A percentile compares a stretch with the other conserved stretches of the same genome.
Evolutionary conservation across 495 filamentous ascomycete genomes (phyloP).

Genomic region (Aspergillus kassunensis): DNA sequence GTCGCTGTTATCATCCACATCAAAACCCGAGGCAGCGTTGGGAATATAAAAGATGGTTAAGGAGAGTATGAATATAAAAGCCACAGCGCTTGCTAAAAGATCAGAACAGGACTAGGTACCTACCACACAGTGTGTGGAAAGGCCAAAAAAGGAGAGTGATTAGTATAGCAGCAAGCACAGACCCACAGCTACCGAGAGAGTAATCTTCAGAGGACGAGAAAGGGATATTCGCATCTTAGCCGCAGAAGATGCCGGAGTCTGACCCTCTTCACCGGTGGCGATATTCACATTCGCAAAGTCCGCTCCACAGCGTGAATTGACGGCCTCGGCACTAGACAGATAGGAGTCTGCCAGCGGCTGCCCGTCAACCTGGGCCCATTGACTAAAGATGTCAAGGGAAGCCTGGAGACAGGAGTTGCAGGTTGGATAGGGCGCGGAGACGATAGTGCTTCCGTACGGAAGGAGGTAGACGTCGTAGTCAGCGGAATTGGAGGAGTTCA

Average conservation of each 20-base stretch:
- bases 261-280: slow-evolving; percentile 32
- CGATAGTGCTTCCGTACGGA: slow-evolving; percentile 68
- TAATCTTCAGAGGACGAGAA: not conserved
- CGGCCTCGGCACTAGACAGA: slow-evolving; percentile 54
- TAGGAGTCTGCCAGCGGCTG: slow-evolving; percentile 60
- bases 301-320: slow-evolving; percentile 63
- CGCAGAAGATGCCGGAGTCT: slow-evolving; percentile 14
- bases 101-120: slow-evolving; percentile 4
- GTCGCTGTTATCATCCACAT: slow-evolving; percentile 19
- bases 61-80: not conserved
- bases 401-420: slow-evolving; percentile 66
- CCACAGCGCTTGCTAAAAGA: not conserved
- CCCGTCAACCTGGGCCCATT: slow-evolving; percentile 53
- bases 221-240: not conserved
- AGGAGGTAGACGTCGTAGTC: slow-evolving; percentile 80
- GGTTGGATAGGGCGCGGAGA: slow-evolving; percentile 56
- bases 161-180: slow-evolving; percentile 7
- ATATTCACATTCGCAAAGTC: slow-evolving; percentile 59
- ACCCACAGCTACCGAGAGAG: not conserved
- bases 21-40: slow-evolving; percentile 8
- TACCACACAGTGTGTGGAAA: too few species aligned
- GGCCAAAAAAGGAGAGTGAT: slow-evolving; percentile 11
- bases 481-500: slow-evolving; percentile 61
- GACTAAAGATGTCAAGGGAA: slow-evolving; percentile 66
- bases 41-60: not conserved